Evolutionary conservation across 1,284 basidiomycete species (phyloP).

Genomic region (Bjerkandera adusta): DNA sequence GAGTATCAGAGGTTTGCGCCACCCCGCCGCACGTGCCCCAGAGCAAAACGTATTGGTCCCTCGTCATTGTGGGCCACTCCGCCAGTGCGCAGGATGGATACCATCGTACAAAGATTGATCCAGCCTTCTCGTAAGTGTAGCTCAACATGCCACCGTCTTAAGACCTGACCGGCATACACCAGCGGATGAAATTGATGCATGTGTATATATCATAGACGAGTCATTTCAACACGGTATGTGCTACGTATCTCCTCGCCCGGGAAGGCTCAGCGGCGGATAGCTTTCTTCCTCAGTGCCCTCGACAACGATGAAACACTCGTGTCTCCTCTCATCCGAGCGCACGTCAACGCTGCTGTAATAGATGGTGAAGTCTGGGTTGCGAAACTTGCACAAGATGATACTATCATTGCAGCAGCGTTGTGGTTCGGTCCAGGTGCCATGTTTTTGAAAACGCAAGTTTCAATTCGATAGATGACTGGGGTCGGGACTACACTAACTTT

Average conservation of each 20-base stretch:
- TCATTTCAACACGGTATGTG: background rate
- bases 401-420: background rate
- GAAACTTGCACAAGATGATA: background rate
- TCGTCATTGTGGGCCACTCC: too few relatives aligned
- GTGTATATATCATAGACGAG: background rate
- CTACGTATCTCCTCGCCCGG: background rate
- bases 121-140: too few relatives aligned
- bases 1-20: too few relatives aligned
- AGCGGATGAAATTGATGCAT: background rate
- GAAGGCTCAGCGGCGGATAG: background rate
- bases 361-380: constrained; percentile 1
- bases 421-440: constrained; percentile 1
- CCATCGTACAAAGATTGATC: too few relatives aligned
- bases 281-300: background rate
- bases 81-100: too few relatives aligned
- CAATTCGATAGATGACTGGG: background rate
- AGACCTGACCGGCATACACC: too few relatives aligned
- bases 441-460: background rate
- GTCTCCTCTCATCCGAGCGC: background rate
- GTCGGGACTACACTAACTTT: background rate
- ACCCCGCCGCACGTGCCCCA: too few relatives aligned
- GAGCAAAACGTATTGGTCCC: too few relatives aligned
- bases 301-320: background rate
- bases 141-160: too few relatives aligned
- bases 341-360: background rate